phyloP scores from a whole-genome alignment of 1,284 basidiomycete genomes.

The Thelephora terrestris region DNA sequence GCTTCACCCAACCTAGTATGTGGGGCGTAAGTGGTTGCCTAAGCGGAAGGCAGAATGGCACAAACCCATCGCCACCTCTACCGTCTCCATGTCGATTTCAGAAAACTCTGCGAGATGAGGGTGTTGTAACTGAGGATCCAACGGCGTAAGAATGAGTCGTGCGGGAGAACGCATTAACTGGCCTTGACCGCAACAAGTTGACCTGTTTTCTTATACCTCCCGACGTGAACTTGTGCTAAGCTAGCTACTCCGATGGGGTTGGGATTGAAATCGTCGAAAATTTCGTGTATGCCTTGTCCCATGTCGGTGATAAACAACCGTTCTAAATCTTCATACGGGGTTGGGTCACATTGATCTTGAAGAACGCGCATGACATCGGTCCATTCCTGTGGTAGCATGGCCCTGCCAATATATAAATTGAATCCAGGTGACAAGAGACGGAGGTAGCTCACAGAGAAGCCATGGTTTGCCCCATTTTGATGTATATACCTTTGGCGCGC shows the following conservation, averaged over 20 bases:
- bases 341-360: slow-evolving; percentile 82
- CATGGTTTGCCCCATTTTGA: slow-evolving; percentile 91
- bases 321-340: slow-evolving; percentile 60
- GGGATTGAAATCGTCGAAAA: slow-evolving; percentile 80
- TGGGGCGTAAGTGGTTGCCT: neutral
- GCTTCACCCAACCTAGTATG: slow-evolving; percentile 70
- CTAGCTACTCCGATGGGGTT: slow-evolving; percentile 92
- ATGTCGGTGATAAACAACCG: slow-evolving; percentile 66
- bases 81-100: slow-evolving; percentile 74
- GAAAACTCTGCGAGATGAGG: slow-evolving; percentile 92
- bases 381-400: slow-evolving; percentile 77
- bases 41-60: slow-evolving; percentile 1
- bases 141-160: neutral
- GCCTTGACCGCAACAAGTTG: slow-evolving; percentile 87
- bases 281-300: slow-evolving; percentile 48
- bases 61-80: slow-evolving; percentile 70
- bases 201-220: slow-evolving; percentile 61
- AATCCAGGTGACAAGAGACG: slow-evolving; percentile 18
- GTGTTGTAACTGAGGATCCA: slow-evolving; percentile 68
- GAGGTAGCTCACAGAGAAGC: slow-evolving; percentile 43
- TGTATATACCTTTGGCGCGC: slow-evolving; percentile 62
- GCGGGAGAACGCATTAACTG: slow-evolving; percentile 6
- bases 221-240: slow-evolving; percentile 92
- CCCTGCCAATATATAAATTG: slow-evolving; percentile 21
- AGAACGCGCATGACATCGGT: slow-evolving; percentile 57